Base-by-base conservation (phyloP, 345 rosid genomes). In the Populus euphratica region DNA sequence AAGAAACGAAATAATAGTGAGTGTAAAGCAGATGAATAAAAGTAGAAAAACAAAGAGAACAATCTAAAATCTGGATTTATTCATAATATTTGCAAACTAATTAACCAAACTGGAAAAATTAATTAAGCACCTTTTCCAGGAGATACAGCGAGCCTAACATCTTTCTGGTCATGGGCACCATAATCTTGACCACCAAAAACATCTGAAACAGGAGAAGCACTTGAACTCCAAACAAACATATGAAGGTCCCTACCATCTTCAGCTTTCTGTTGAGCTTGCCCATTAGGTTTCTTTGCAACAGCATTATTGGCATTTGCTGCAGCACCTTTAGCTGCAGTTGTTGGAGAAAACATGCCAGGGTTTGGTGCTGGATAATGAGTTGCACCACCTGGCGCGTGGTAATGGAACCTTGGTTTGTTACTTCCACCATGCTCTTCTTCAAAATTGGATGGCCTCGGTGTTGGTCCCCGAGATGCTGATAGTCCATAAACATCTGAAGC, bases 201-300 rank as follows among this genome's bases (percentile, higher is more conserved):
- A 47, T 96, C 99, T 0, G 99, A 93, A 4, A 92, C 98, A 13
- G 99, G 99, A 7, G 99, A 96, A 13, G 97, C 93, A 61, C 94
- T 96, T 2, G 97, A 92, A 79, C 99, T 96, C 99, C 99, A 96
- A 13, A 96, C 99, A 76, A 92, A 93, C 98, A 96, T 93, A 43
- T 90, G 99, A 54, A 96, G 93, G 83, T 96, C 99, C 81, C 80
- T 90, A 2, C 91, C 90, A 65, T 88, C 91, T 18, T 81, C 92
- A 35, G 65, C 49, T 69, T 84, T 86, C 70, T 74, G 85, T 2
- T 75, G 84, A 17, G 79, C 87, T 62, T 86, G 89, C 1, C 86
- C 89, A 64, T 81, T 89, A 23, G 84, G 77, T 77, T 79, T 88
- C 85, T 86, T 90, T 39, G 81, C 78, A 49, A 72, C 81, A 21